Percentiles rank a stretch among this genome's conserved stretches.
These are phyloP conservation scores for Austroboletus novae-zelandiae DNA, from an alignment of 1,284 basidiomycete species.

Conservation along the genomic window DNA sequence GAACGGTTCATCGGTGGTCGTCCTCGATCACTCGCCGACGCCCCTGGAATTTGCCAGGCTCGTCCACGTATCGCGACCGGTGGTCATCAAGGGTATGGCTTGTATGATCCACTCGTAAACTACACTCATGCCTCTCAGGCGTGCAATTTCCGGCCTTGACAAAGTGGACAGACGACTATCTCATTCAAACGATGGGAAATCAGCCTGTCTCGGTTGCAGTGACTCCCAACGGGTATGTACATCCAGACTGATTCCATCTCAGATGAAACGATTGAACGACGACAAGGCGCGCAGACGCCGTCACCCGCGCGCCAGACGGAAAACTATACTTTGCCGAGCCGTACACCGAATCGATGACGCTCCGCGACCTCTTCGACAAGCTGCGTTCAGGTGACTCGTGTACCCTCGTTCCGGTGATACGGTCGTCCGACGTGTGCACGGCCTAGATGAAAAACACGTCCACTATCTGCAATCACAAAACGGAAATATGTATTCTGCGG, in stretches of 20 bases:
- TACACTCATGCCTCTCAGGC: slow-evolving; percentile 30
- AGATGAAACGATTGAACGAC: slow-evolving; percentile 6
- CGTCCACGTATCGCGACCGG: slow-evolving; percentile 74
- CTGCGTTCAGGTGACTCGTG: slow-evolving; percentile 37
- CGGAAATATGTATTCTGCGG: slow-evolving; percentile 71
- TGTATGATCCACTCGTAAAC: neutral
- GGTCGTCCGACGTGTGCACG: neutral
- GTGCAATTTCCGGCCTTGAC: slow-evolving; percentile 39
- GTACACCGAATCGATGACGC: slow-evolving; percentile 61
- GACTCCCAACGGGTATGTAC: slow-evolving; percentile 63
- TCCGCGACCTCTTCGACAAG: slow-evolving; percentile 53
- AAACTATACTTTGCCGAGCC: slow-evolving; percentile 80
- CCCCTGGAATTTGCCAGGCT: slow-evolving; percentile 73
- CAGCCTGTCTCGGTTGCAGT: slow-evolving; percentile 68
- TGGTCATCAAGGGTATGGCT: slow-evolving; percentile 64
- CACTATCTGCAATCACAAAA: slow-evolving; percentile 89
- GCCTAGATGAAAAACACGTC: slow-evolving; percentile 35
- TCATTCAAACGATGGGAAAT: slow-evolving; percentile 54
- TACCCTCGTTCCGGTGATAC: neutral
- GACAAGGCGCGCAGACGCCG: slow-evolving; percentile 58
- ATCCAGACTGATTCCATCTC: neutral
- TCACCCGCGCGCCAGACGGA: slow-evolving; percentile 55
- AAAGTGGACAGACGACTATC: slow-evolving; percentile 66
- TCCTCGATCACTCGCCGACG: slow-evolving; percentile 58
- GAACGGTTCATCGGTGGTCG: slow-evolving; percentile 59